phyloP scores from a whole-genome alignment of 1,284 basidiomycete genomes.

The Caloboletus inedulis region DNA sequence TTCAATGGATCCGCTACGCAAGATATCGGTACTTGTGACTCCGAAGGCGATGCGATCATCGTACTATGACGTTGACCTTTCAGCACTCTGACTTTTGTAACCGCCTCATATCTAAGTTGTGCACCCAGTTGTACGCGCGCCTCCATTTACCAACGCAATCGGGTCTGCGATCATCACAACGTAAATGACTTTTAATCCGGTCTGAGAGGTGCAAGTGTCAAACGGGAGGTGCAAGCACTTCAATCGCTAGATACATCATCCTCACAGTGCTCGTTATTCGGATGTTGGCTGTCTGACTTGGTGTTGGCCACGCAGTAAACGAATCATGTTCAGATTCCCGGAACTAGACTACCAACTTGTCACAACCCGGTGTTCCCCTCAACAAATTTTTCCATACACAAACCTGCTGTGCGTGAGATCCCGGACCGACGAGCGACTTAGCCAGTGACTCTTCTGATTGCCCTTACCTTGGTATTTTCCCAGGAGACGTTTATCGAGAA shows the following conservation, averaged over 20 bases:
- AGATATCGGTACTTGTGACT: not conserved
- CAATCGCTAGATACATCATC: too few relatives aligned
- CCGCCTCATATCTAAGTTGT: not conserved
- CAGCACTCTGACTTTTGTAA: not conserved
- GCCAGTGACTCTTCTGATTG: not conserved
- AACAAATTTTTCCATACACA: not conserved
- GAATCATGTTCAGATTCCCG: not conserved
- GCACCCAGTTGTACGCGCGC: not conserved
- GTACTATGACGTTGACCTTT: not conserved
- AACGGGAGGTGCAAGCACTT: not conserved
- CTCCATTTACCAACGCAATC: not conserved
- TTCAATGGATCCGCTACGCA: not conserved
- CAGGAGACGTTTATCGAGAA: not conserved
- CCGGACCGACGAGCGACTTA: not conserved
- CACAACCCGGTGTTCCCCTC: not conserved
- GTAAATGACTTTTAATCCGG: not conserved
- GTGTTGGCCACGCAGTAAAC: not conserved
- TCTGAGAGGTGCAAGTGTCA: not conserved
- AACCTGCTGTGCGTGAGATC: not conserved
- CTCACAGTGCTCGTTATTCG: not conserved
- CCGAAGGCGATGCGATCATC: not conserved
- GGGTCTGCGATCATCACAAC: not conserved
- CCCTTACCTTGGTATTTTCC: not conserved
- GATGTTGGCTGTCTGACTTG: not conserved
- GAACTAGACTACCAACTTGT: not conserved